Base-by-base conservation (phyloP, 257 asterid genomes). In the Buddleja alternifolia region DNA sequence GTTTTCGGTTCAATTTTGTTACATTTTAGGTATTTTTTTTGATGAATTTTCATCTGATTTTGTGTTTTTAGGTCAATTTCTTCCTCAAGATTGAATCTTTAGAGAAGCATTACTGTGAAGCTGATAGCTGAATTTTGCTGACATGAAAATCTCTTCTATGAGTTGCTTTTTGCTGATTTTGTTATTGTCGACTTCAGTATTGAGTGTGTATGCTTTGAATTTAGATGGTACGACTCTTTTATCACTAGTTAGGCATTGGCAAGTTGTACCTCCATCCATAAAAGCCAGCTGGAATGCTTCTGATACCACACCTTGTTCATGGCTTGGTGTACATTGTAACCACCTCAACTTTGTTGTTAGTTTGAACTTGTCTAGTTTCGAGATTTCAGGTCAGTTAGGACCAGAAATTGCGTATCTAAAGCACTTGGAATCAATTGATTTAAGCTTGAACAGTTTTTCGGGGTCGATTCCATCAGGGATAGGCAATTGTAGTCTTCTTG, bases 211-310 rank as follows among this genome's bases (percentile, higher is more conserved):
- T 59, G 84, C 83, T 72, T 65, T 88, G 57, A 88, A 46, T 67
- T 74, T 70, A 11, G 93, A 93, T 48, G 97, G 93, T 48, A 73
- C 72, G 55, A 20, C 86, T 64, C 89, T 93, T 39, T 69, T 93
- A 60, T 84, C 96, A 20, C 78, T 93, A 6, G 36, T 64, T 40
- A 85, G 78, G 67, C 90, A 79, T 55, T 93, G 96, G 93, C 58
- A 77, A 7, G 50, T 62, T 21, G 84, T 79, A 61, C 95, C 96
- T 76, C 79, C 89, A 41, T 74, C 88, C 82, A 81, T 93, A 70
- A 75, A 69, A 51, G 47, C 15, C 60, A 85, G 78, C 82, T 93
- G 98, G 97, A 90, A 88, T 81, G 86, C 85, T 72, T 93, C 97
- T 54, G 77, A 79, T 78, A 34, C 92, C 75, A 82, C 85, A 12